Base-by-base conservation (phyloP, 2,329 filamentous ascomycete species). In the Colletotrichum tanaceti region DNA sequence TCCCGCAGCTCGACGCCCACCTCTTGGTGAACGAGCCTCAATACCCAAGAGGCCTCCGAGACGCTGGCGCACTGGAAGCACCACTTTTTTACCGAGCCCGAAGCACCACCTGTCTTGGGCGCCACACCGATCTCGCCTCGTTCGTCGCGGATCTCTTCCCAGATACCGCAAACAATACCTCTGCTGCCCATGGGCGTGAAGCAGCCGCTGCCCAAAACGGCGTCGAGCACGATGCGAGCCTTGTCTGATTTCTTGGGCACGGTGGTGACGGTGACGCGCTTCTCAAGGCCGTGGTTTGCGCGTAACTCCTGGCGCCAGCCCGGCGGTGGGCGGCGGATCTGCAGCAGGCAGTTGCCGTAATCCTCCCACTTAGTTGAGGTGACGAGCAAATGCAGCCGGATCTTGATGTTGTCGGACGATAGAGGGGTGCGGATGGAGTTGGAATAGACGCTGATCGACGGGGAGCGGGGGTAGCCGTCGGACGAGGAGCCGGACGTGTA, bases 161-260 rank as follows among this genome's bases (percentile, higher is more conserved):
- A 96, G 43, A 98, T 91, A 72, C 92, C 94, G 64, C 97, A 90
- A 1, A 96, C 93, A 74, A 98, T 95, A 54, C 94, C 94, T 41
- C 92, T 91, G 72, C 91, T 89, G 5, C 93, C 94, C 69, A 97
- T 89, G 20, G 92, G 85, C 72, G 94, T 91, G 79, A 97, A 97
- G 75, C 92, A 94, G 65, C 89, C 92, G 76, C 94, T 93, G 13
- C 91, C 91, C 1, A 98, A 83, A 55, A 94, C 94, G 1, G 93
- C 93, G 77, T 98, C 95, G 0, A 98, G 85, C 43, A 97, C 79
- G 1, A 91, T 85, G 70, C 90, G 84, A 24, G 88, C 87, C 71
- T 82, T 78, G 41, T 87, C 84, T 22, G 79, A 77, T 75, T 86
- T 88, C 78, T 89, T 88, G 1, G 89, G 90, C 75, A 93, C 90